phyloP scores from a whole-genome alignment of 768 basidiomycete genomes.

The Sistotremastrum suecicum region DNA sequence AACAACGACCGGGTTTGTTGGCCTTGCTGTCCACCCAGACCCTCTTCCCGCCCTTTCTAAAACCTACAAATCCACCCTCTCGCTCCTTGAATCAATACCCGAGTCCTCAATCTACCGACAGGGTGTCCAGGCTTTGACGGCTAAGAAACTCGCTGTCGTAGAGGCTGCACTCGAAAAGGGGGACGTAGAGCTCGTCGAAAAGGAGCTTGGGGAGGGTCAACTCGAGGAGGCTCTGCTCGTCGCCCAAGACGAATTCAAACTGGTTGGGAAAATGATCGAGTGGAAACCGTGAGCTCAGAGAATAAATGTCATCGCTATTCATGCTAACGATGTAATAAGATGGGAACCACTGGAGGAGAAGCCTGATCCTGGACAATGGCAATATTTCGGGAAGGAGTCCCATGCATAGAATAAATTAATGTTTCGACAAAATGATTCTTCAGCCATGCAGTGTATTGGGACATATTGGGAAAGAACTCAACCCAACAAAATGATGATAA shows the following conservation, averaged over 20 bases:
- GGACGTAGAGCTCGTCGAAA: constrained; percentile 55
- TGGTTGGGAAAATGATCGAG: constrained; percentile 75
- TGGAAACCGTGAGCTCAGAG: constrained; percentile 85
- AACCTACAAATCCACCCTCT: constrained; percentile 69
- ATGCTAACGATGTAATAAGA: constrained; percentile 22
- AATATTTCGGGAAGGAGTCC: constrained; percentile 45
- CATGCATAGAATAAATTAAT: too few species aligned
- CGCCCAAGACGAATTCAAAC: constrained; percentile 66
- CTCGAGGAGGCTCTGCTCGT: constrained; percentile 78
- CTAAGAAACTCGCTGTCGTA: constrained; percentile 62
- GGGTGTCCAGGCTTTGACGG: constrained; percentile 73
- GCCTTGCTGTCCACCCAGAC: constrained; percentile 70
- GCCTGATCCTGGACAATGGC: constrained; percentile 77
- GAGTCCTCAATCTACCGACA: constrained; percentile 78
- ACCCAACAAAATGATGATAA: too few species aligned
- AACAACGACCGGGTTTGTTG: constrained; percentile 74
- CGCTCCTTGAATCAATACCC: constrained; percentile 57
- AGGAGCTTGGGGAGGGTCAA: constrained; percentile 65
- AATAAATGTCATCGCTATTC: neutral
- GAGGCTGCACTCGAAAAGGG: constrained; percentile 40
- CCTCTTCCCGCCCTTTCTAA: constrained; percentile 67
- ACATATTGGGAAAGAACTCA: too few species aligned
- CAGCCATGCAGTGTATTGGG: too few species aligned
- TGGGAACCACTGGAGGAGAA: constrained; percentile 85
- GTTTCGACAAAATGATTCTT: too few species aligned